Evolutionary conservation across 495 filamentous ascomycete genomes (phyloP).

Genomic region (Aspergillus saccharolyticus): DNA sequence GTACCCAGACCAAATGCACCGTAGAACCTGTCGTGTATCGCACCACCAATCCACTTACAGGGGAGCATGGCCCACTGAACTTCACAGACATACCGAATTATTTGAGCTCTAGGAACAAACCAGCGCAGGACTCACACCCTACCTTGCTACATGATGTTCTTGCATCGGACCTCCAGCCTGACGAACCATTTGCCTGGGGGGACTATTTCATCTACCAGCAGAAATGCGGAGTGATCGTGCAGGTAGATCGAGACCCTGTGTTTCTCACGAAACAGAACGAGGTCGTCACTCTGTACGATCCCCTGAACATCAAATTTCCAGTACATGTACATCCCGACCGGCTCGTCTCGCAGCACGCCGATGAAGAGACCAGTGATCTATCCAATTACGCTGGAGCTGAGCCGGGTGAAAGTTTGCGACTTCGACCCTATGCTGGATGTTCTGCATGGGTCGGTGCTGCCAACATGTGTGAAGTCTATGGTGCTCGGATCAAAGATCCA

Average conservation of each 20-base stretch:
- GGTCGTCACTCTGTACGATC: constrained; percentile 12
- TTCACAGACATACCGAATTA: constrained; percentile 16
- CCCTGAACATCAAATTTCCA: constrained; percentile 12
- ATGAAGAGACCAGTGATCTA: neutral
- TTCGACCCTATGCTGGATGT: constrained; percentile 40
- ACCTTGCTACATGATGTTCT: constrained; percentile 13
- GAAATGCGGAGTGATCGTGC: constrained; percentile 19
- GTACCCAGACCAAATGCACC: constrained; percentile 26
- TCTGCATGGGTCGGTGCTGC: constrained; percentile 43
- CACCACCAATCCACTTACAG: constrained; percentile 14
- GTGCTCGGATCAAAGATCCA: constrained; percentile 40
- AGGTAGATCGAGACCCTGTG: constrained; percentile 16
- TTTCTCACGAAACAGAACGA: constrained; percentile 17
- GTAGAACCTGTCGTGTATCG: constrained; percentile 31
- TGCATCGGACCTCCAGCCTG: constrained; percentile 11
- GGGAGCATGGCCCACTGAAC: constrained; percentile 18
- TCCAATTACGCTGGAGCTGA: neutral
- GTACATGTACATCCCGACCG: constrained; percentile 5
- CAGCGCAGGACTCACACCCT: neutral
- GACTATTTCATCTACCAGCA: constrained; percentile 23
- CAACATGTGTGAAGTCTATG: constrained; percentile 42
- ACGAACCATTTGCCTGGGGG: constrained; percentile 17
- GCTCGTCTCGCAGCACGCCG: constrained; percentile 11
- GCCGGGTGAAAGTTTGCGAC: constrained; percentile 6
- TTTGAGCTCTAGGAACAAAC: neutral